Conservation (phyloP, 2,329 filamentous ascomycete genomes). For the Blastomyces gilchristii region DNA sequence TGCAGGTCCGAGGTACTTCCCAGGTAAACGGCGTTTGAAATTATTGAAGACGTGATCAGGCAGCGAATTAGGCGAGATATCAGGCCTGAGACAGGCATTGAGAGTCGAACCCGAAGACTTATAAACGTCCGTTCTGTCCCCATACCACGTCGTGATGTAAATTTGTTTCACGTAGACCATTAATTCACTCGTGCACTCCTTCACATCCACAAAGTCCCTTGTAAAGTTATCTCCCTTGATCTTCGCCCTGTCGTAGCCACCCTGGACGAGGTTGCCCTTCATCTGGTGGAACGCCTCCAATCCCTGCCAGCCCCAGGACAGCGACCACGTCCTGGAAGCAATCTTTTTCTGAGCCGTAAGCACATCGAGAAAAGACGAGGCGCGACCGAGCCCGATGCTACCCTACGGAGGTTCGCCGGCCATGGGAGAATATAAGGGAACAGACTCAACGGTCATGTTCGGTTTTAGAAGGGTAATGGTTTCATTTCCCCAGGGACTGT, state of each 20-base stretch:
- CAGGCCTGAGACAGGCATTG: constrained; percentile 2
- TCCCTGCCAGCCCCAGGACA: constrained; percentile 13
- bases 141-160: background rate
- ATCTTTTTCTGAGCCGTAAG: constrained; percentile 3
- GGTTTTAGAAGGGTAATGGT: constrained; percentile 4
- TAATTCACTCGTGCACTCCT: constrained; percentile 9
- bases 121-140: background rate
- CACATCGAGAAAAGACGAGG: constrained; percentile 2
- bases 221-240: constrained; percentile 8
- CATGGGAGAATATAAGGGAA: constrained; percentile 8
- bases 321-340: constrained; percentile 11
- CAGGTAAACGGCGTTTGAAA: constrained; percentile 6
- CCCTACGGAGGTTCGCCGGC: background rate
- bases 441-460: background rate
- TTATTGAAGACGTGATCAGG: constrained; percentile 2
- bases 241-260: constrained; percentile 14
- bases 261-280: constrained; percentile 12
- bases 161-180: constrained; percentile 10
- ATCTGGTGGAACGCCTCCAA: constrained; percentile 7
- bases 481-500: constrained; percentile 8
- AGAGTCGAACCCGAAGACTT: background rate
- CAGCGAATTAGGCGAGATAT: background rate
- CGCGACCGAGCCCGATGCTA: background rate
- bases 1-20: constrained; percentile 1
- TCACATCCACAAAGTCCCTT: background rate